A percentile compares a stretch with the other conserved stretches of the same genome.
Conservation (phyloP, 257 asterid genomes). For the Nicotiana obtusifolia region DNA sequence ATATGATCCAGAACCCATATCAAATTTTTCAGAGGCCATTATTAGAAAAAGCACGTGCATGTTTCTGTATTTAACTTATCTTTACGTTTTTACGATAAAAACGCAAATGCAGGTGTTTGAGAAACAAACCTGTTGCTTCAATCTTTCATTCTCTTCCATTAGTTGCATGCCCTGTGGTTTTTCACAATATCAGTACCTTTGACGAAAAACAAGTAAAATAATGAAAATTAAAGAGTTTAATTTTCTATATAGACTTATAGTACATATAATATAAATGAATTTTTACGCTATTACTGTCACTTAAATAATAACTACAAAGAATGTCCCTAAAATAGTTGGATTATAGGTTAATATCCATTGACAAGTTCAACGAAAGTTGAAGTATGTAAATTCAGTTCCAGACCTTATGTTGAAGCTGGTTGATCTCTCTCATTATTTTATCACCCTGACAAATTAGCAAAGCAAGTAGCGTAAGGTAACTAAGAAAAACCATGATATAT, state of each 20-base stretch:
- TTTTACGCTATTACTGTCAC: no score
- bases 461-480: neutral
- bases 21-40: no score
- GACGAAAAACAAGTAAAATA: neutral
- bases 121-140: constrained; percentile 48
- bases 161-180: constrained; percentile 57
- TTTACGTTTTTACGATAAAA: no score
- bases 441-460: constrained; percentile 45
- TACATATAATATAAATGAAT: no score
- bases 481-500: neutral
- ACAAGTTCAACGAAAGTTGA: no score
- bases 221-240: neutral
- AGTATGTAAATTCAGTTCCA: neutral
- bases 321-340: no score
- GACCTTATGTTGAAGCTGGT: constrained; percentile 75
- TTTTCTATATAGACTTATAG: no score
- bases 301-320: no score
- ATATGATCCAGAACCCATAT: no score
- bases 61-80: no score
- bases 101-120: neutral
- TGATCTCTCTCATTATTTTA: constrained; percentile 61
- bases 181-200: neutral
- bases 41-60: no score
- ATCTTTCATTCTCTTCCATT: constrained; percentile 55
- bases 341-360: no score